Base-by-base conservation (phyloP, 305 asterid genomes). In the Salvia sclarea region DNA sequence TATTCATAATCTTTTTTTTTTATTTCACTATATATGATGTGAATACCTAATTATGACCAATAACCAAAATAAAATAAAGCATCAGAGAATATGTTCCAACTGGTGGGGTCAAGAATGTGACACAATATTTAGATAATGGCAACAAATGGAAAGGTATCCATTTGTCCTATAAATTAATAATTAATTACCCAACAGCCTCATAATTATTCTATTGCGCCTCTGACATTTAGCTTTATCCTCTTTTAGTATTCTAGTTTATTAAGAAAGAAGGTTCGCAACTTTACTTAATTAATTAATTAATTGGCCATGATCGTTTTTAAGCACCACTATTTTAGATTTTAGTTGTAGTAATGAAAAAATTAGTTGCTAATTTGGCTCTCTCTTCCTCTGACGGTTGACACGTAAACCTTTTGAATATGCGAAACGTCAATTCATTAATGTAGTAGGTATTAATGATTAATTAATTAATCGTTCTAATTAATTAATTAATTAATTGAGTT, bases 181-280 rank as follows among this genome's bases (percentile, higher is more conserved):
- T 61, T 44, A 61, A 74, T 33, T 22, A 9, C 12, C 7, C 11
- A 14, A 61, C 6, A 44, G 40, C 62, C 71, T 75, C 66, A 68
- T 61, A 20, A 74, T 67, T 74, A 54, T 59, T 66, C 61, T 43
- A 20, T 52, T 57, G 24, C 11, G 59, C 64, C 64, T 73, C 47
- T 66, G 69, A 66, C 69, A 49, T 25, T 25, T 52, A 60, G 20
- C 37, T 60, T 74, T 59, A 60, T 67, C 77, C 24, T 9, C 16
- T 66, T 66, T 67, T 8, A 24, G 20, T 41, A 40, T 50, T 73
- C 38, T 4, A 35, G 6, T 25, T 25, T 1, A 53, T 25, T 1
- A 25, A 16, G 3, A 35, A 48, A 49, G 56, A 48, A 24, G 61
- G 25, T 37, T 57, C 20, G 41, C 14, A 55, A 22, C 31, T 55